Evolutionary conservation across 345 rosid species (phyloP), one percentile per base, ranked within the genome.

Genomic region (Linum usitatissimum): DNA sequence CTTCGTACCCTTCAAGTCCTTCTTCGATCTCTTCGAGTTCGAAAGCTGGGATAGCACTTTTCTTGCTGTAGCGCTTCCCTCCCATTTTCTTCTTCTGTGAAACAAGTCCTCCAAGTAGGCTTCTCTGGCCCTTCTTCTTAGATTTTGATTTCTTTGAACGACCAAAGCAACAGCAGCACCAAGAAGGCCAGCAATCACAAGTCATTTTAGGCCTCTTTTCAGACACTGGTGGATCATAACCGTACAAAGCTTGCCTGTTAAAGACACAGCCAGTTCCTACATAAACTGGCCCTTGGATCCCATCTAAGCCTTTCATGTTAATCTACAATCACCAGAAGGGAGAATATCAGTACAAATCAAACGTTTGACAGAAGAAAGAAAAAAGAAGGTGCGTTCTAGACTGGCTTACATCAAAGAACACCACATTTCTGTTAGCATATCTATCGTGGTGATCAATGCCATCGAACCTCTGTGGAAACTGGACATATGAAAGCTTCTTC

Each of bases 221-320:
- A 0, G 94, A 93, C 31, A 79, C 87, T 3, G 94, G 94, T 4
- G 97, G 99, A 62, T 93, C 94, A 66, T 93, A 93, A 42, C 99
- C 96, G 60, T 93, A 93, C 77, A 93, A 45, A 55, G 99, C 93
- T 75, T 84, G 96, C 74, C 94, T 75, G 64, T 93, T 87, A 84
- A 92, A 92, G 65, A 87, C 93, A 63, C 97, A 89, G 64, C 99
- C 97, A 18, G 99, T 92, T 59, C 99, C 99, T 1, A 92, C 99
- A 3, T 92, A 92, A 6, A 90, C 96, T 12, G 99, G 97, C 13
- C 99, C 99, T 80, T 93, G 97, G 65, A 90, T 68, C 31, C 99
- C 99, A 61, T 90, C 97, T 62, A 90, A 76, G 3, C 96, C 99
- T 75, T 78, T 75, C 97, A 93, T 87, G 75, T 93, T 93, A 65